These are phyloP conservation scores for Paecilomyces formosus DNA, from an alignment of 2,329 filamentous ascomycete genomes.

Conservation along the genomic window DNA sequence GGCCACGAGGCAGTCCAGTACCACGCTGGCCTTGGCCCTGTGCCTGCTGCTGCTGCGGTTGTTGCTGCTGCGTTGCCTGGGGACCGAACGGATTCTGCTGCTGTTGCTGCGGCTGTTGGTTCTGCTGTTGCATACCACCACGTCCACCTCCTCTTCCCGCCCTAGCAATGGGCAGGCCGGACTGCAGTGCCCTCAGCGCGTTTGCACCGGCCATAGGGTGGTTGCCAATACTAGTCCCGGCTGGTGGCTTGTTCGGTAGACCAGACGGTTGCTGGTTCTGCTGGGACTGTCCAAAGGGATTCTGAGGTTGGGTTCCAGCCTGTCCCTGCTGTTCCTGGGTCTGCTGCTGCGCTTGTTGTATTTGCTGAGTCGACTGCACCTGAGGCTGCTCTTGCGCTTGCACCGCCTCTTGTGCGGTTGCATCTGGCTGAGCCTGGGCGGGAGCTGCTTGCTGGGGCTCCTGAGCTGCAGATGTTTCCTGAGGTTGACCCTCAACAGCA, in stretches of 20 bases:
- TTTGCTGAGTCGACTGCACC: conserved; percentile 4
- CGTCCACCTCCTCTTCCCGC: conserved; percentile 35
- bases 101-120: conserved; percentile 21
- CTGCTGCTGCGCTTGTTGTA: conserved; percentile 11
- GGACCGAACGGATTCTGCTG: conserved; percentile 22
- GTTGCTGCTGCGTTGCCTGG: conserved; percentile 16
- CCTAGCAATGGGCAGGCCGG: conserved; percentile 37
- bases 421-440: conserved; percentile 7
- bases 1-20: conserved; percentile 36
- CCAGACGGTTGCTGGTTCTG: conserved; percentile 15
- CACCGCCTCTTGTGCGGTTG: conserved; percentile 7
- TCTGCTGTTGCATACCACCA: conserved; percentile 19
- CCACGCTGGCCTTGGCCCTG: conserved; percentile 24
- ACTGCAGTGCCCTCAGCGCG: conserved; percentile 36
- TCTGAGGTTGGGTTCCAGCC: conserved; percentile 7
- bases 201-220: conserved; percentile 25
- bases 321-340: conserved; percentile 8
- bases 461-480: conserved; percentile 7
- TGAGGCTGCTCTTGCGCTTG: conserved; percentile 6
- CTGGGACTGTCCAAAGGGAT: conserved; percentile 19
- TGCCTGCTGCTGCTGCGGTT: conserved; percentile 19
- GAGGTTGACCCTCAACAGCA: conserved; percentile 2
- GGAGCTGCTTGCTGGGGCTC: conserved; percentile 5
- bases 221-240: conserved; percentile 10
- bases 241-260: conserved; percentile 25